A percentile compares a stretch with the other conserved stretches of the same genome.
Conservation (phyloP, 768 basidiomycete genomes). For the Atractiella rhizophila region DNA sequence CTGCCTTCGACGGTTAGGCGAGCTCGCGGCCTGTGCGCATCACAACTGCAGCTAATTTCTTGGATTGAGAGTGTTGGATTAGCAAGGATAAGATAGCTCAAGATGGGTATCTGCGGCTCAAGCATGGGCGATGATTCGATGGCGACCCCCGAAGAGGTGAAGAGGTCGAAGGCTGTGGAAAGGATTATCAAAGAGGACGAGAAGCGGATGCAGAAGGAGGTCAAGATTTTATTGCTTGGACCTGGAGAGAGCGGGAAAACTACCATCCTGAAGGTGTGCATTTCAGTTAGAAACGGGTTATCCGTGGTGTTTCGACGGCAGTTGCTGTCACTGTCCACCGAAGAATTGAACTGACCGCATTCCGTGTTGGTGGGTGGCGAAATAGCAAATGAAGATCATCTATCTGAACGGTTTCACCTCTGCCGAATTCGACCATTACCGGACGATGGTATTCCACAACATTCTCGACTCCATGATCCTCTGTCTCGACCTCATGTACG, state of each 20-base stretch:
- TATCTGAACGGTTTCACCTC: constrained; percentile 60
- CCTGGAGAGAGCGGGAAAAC: constrained; percentile 7
- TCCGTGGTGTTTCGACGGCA: neutral
- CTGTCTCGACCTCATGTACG: constrained; percentile 66
- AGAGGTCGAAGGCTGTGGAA: neutral
- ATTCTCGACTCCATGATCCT: constrained; percentile 59
- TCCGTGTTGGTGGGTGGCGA: neutral
- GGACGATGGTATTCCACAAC: constrained; percentile 82
- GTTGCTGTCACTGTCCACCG: neutral
- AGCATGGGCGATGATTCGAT: too few species aligned
- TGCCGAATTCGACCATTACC: constrained; percentile 62
- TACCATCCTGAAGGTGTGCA: constrained; percentile 12
- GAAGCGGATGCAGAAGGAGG: constrained; percentile 3
- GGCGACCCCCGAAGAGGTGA: neutral
- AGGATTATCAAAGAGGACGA: constrained; percentile 10
- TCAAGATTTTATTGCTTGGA: constrained; percentile 9
- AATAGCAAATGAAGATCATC: constrained; percentile 86
- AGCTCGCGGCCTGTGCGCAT: too few species aligned
- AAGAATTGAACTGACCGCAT: neutral
- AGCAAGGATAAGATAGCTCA: too few species aligned
- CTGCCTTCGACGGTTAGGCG: too few species aligned
- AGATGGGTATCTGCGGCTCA: too few species aligned
- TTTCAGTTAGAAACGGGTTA: too few species aligned
- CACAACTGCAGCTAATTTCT: too few species aligned
- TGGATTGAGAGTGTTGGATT: too few species aligned